These are phyloP conservation scores for Effrenium voratum DNA, from an alignment of 73 alveolate species.

Conservation along the genomic window DNA sequence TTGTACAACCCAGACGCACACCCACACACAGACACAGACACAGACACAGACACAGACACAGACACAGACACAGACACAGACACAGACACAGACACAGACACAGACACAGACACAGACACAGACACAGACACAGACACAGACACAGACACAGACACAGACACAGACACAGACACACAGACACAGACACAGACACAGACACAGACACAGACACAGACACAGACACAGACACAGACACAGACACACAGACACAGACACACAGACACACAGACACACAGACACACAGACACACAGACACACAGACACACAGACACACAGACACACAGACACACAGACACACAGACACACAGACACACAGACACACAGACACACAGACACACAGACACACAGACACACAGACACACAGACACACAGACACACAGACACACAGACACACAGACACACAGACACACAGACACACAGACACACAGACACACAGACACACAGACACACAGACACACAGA, in stretches of 20 bases:
- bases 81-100: background rate
- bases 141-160: background rate
- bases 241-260: background rate
- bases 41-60: background rate
- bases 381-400: too few relatives aligned
- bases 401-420: too few relatives aligned
- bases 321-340: too few relatives aligned
- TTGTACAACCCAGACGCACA: background rate
- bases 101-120: background rate
- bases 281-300: conserved; percentile 4
- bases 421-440: too few relatives aligned
- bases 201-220: background rate
- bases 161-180: background rate
- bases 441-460: too few relatives aligned
- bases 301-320: too few relatives aligned
- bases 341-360: too few relatives aligned
- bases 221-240: background rate
- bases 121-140: background rate
- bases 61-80: background rate
- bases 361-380: too few relatives aligned
- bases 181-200: background rate
- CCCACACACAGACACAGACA: too few relatives aligned
- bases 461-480: too few relatives aligned
- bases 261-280: conserved; percentile 4
- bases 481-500: too few relatives aligned